A percentile compares a stretch with the other conserved stretches of the same genome.
Conservation (phyloP, 148 eudicot species). For the Heliamphora exappendiculata region DNA sequence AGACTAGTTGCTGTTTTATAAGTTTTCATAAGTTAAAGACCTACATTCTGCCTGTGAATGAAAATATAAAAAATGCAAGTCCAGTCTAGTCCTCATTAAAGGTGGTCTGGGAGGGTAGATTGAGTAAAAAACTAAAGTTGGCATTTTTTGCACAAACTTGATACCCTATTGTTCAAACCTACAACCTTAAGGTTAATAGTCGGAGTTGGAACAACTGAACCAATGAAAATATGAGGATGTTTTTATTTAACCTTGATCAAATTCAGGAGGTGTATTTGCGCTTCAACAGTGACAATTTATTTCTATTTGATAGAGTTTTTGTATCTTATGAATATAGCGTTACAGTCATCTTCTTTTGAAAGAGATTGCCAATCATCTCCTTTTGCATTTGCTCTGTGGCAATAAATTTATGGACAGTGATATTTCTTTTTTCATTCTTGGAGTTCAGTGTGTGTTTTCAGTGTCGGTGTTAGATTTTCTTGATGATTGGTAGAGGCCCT, state of each 20-base stretch:
- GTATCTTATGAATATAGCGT: not conserved
- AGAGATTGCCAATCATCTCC: not conserved
- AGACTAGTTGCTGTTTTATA: not conserved
- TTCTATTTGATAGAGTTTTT: not conserved
- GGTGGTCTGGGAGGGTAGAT: too few relatives aligned
- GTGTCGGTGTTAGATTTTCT: not conserved
- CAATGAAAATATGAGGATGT: too few relatives aligned
- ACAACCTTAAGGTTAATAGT: too few relatives aligned
- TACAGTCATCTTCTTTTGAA: not conserved
- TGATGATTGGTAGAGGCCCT: too few relatives aligned
- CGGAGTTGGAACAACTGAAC: too few relatives aligned
- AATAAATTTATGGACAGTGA: not conserved
- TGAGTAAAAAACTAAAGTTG: too few relatives aligned
- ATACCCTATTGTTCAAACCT: too few relatives aligned
- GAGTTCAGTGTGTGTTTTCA: not conserved
- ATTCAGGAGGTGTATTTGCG: not conserved
- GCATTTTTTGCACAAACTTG: too few relatives aligned
- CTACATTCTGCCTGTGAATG: not conserved
- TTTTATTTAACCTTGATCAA: too few relatives aligned
- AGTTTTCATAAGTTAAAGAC: not conserved
- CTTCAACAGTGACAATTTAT: not conserved
- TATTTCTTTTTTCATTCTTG: not conserved
- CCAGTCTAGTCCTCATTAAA: not conserved
- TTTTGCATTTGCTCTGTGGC: not conserved
- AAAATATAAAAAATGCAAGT: not conserved